Percentiles rank a stretch among this genome's conserved stretches.
Conservation (phyloP, 805 yeast species). For the Kluyveromyces aestuarii region DNA sequence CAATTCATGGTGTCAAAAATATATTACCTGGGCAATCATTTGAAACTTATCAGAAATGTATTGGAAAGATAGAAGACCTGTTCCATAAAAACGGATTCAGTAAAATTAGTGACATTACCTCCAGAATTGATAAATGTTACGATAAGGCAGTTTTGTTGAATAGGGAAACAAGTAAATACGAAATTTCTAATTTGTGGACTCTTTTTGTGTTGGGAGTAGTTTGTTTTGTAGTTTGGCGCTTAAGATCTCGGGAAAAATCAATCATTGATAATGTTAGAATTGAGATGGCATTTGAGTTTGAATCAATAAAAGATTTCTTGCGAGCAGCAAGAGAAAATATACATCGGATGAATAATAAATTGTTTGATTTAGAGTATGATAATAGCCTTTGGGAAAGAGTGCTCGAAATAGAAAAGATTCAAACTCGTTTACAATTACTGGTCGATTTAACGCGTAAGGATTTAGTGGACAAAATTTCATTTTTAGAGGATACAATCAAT, state of each 20-base stretch:
- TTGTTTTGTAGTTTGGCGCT: neutral
- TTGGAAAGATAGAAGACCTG: neutral
- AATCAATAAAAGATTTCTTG: neutral
- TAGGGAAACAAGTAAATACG: too few species aligned
- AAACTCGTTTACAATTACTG: neutral
- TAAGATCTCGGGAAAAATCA: neutral
- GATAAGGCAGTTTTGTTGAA: neutral
- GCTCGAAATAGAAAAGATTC: neutral
- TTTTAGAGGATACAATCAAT: neutral
- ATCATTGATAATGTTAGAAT: neutral
- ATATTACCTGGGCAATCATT: neutral
- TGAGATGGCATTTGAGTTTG: neutral
- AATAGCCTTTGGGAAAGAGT: neutral
- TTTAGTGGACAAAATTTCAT: neutral
- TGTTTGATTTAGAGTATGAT: constrained; percentile 1
- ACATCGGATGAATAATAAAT: neutral
- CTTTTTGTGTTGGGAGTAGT: neutral
- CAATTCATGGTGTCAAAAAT: neutral
- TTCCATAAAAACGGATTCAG: neutral
- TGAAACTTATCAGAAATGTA: neutral
- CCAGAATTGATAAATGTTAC: neutral
- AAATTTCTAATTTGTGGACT: neutral
- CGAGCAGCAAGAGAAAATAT: neutral
- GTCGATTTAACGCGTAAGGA: neutral
- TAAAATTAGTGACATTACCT: neutral